Conservation (phyloP, 208 protist genomes). For the Acanthamoeba royreba region DNA sequence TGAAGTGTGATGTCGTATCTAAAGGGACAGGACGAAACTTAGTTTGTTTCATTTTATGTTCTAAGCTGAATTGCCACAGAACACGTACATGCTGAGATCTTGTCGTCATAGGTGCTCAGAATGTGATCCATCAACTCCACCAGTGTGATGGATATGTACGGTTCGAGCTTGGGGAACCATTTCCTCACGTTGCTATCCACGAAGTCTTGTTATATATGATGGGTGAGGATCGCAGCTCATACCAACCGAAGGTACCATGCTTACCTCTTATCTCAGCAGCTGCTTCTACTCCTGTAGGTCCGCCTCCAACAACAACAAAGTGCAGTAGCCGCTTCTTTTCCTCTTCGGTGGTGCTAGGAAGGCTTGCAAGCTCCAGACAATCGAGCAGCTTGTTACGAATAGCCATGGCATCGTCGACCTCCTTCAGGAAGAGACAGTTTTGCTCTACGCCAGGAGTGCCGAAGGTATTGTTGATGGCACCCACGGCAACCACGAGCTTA, state of each 20-base stretch:
- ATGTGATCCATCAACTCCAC: conserved; percentile 13
- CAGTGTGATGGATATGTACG: conserved; percentile 21
- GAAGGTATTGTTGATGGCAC: conserved; percentile 37
- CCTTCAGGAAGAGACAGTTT: conserved; percentile 73
- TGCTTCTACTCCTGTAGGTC: conserved; percentile 80
- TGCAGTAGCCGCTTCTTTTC: conserved; percentile 57
- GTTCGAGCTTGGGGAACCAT: conserved; percentile 12
- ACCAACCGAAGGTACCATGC: neutral
- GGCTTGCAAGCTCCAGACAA: conserved; percentile 59
- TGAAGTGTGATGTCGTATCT: conserved; percentile 33
- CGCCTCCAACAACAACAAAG: conserved; percentile 81
- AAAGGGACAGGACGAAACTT: too few species aligned
- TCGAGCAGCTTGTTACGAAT: conserved; percentile 62
- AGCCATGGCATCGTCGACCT: conserved; percentile 61
- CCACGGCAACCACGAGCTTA: conserved; percentile 27
- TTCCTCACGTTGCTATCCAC: conserved; percentile 16
- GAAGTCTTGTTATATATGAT: neutral
- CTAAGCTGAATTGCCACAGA: neutral
- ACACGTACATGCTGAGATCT: neutral
- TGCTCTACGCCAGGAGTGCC: conserved; percentile 69
- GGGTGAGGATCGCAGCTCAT: neutral
- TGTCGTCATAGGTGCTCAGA: conserved; percentile 6
- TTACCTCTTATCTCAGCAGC: conserved; percentile 68
- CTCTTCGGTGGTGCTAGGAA: conserved; percentile 39
- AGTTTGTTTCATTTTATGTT: too few species aligned